phyloP scores from a whole-genome alignment of 176 grass and related monocot species.

The Tillandsia leiboldiana region DNA sequence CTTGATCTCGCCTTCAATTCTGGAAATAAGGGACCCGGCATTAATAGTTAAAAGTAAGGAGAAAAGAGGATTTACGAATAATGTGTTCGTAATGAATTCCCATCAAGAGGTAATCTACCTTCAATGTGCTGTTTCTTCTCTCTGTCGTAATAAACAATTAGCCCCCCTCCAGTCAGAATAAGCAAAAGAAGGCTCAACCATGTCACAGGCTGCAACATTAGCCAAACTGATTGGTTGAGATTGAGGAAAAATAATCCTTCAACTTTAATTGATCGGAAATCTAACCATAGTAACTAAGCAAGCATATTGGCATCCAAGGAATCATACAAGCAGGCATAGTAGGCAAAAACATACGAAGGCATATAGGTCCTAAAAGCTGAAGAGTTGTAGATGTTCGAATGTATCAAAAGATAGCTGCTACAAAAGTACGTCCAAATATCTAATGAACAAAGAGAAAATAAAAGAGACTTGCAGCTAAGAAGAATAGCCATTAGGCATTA shows the following conservation, averaged over 20 bases:
- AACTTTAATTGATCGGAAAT: neutral
- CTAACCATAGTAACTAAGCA: neutral
- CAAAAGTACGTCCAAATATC: no score
- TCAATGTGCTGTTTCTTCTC: constrained; percentile 84
- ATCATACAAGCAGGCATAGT: no score
- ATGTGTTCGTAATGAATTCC: no score
- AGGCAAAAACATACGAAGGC: no score
- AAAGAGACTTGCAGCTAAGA: no score
- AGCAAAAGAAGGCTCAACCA: constrained; percentile 85
- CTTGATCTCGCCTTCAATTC: constrained; percentile 45
- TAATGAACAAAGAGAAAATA: no score
- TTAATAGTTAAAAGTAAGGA: neutral
- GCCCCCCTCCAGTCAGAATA: constrained; percentile 65
- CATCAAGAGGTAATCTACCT: constrained; percentile 38
- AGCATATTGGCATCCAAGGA: neutral
- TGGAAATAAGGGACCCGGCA: constrained; percentile 11
- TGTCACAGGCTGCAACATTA: constrained; percentile 48
- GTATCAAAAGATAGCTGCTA: no score
- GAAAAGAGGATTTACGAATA: neutral
- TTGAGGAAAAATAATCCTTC: constrained; percentile 13
- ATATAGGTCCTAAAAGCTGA: no score
- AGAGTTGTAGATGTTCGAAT: no score
- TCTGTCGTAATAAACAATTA: constrained; percentile 57
- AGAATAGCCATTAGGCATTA: no score
- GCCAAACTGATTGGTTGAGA: neutral